Evolutionary conservation across 257 asterid genomes (phyloP).

Genomic region (Scutellaria minor): DNA sequence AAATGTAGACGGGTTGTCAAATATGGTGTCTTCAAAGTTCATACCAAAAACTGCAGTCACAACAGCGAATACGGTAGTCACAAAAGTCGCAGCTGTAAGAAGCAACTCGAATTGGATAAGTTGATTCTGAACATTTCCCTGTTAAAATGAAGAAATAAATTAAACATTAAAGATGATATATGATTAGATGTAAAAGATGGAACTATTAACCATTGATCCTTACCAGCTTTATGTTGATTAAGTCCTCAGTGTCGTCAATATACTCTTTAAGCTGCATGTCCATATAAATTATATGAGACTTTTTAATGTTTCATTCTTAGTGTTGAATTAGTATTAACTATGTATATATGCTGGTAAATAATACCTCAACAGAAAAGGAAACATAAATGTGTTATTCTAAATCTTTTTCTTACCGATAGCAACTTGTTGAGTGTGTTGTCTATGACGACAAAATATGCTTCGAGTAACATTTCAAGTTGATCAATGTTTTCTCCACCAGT

Average conservation of each 20-base stretch:
- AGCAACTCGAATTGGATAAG: constrained; percentile 91
- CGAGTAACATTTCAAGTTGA: constrained; percentile 98
- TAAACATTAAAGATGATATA: background rate
- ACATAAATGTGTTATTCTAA: background rate
- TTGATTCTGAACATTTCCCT: constrained; percentile 98
- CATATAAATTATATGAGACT: constrained; percentile 21
- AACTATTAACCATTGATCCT: constrained; percentile 2
- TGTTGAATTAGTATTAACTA: background rate
- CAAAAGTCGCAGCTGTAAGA: constrained; percentile 95
- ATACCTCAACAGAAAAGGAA: too few relatives aligned
- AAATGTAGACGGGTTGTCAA: constrained; percentile 63
- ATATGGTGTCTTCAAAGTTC: constrained; percentile 75
- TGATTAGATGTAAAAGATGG: constrained; percentile 6
- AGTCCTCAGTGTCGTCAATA: constrained; percentile 96
- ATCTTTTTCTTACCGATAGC: constrained; percentile 68
- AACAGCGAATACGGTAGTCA: constrained; percentile 79
- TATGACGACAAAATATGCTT: constrained; percentile 85
- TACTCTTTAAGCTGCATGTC: constrained; percentile 91
- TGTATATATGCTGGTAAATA: background rate
- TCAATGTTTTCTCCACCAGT: constrained; percentile 74
- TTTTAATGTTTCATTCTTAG: too few relatives aligned
- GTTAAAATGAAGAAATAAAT: constrained; percentile 34
- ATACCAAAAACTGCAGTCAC: constrained; percentile 95
- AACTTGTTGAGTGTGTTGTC: constrained; percentile 89
- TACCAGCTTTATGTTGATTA: constrained; percentile 95